Conservation (phyloP, 768 basidiomycete genomes). For the Hysterangium stoloniferum region DNA sequence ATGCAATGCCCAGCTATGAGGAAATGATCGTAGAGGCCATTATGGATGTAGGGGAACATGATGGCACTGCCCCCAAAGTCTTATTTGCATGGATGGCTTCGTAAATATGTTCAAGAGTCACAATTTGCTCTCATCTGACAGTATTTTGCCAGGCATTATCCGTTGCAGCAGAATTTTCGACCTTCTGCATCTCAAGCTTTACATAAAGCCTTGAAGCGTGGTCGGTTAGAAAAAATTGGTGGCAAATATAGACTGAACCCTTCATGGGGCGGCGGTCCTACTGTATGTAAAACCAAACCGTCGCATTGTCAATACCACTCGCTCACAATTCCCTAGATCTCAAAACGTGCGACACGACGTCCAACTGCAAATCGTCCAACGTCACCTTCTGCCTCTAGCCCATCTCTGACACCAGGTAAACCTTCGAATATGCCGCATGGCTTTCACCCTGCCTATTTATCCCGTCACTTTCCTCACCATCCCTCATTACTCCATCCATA, state of each 20-base stretch:
- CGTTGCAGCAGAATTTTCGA: conserved; percentile 81
- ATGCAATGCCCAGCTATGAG: conserved; percentile 80
- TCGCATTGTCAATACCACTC: not conserved
- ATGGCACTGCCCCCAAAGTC: conserved; percentile 78
- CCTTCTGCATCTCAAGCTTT: conserved; percentile 86
- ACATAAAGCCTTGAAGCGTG: conserved; percentile 78
- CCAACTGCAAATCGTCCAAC: conserved; percentile 24
- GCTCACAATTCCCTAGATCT: conserved; percentile 42
- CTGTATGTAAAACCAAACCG: conserved; percentile 38
- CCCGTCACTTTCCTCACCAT: not conserved
- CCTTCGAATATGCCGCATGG: conserved; percentile 30
- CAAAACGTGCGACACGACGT: conserved; percentile 68
- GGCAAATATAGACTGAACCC: conserved; percentile 73
- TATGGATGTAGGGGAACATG: conserved; percentile 53
- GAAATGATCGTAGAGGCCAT: conserved; percentile 88
- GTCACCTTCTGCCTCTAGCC: conserved; percentile 25
- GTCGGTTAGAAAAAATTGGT: conserved; percentile 68
- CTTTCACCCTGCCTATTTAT: conserved; percentile 17
- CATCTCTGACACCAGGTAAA: conserved; percentile 27
- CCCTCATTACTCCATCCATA: not conserved
- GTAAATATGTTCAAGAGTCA: conserved; percentile 12
- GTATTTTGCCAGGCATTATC: conserved; percentile 44
- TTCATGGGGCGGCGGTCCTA: conserved; percentile 68
- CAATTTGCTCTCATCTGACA: not conserved
- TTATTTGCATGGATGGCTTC: conserved; percentile 78